Evolutionary conservation across 148 eudicot species (phyloP), one percentile per base, ranked within the genome.

Genomic region (Vaccinium vitisidaea): DNA sequence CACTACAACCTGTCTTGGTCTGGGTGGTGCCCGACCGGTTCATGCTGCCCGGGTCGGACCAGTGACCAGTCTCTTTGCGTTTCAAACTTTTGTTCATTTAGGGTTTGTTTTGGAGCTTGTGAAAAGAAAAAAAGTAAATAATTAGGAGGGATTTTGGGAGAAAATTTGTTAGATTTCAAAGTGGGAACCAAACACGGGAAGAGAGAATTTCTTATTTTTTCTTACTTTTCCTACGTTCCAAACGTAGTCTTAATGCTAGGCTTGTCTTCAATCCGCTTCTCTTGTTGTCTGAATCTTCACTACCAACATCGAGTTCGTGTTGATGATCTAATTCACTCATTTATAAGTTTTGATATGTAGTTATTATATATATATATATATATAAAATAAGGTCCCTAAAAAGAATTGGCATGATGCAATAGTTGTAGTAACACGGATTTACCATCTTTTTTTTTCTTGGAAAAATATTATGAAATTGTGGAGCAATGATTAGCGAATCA

Each of bases 11-110:
- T 89, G 90, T 83, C 65, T 1, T 87, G 90, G 90, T 92, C 87
- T 80, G 89, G 86, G 39, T 82, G 89, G 84, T 88, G 69, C 80
- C 94, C 96, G 92, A 91, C 93, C 92, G 85, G 84, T 89, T 92
- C 90, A 87, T 79, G 84, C 90, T 83, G 88, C 87, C 91, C 88
- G 91, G 94, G 87, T 86, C 91, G 84, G 85, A 59, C 75, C 74
- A 27, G 43, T 69, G 85, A 59, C 75, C 74, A 27, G 43, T 69
- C 74, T 13, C 74, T 27, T 0, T 27, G 16, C 39, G 27, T 69
- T 15, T 18, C 67, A 19, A 59, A 19, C 19, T 55, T 4, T 15
- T 15, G 6, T 55, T 16, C 59, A 55, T 55, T 16, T 10, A 7
- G 53, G 63, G 19, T 58, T n/a, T 58, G n/a, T 18, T 63, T 63